A percentile compares a stretch with the other conserved stretches of the same genome.
phyloP scores from a whole-genome alignment of 768 basidiomycete species.

The Lactarius deliciosus region DNA sequence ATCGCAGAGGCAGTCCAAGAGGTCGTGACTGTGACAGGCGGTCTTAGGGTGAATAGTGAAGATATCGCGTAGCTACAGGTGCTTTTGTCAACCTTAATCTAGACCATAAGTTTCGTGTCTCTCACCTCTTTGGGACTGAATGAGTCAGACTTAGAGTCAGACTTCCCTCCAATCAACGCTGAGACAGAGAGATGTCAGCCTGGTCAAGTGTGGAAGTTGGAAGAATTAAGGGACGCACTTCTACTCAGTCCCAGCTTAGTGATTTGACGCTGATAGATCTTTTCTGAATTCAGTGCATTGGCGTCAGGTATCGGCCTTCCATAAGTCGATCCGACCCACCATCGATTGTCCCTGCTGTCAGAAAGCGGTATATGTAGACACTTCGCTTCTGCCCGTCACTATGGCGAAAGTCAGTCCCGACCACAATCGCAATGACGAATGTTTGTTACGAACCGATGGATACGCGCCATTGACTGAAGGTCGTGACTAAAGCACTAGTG shows the following conservation, averaged over 20 bases:
- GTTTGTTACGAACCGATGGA: conserved; percentile 64
- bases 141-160: conserved; percentile 73
- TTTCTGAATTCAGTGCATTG: conserved; percentile 49
- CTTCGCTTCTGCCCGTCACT: conserved; percentile 94
- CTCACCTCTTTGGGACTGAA: conserved; percentile 82
- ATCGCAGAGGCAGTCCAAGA: conserved; percentile 78
- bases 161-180: conserved; percentile 70
- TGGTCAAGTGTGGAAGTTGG: neutral
- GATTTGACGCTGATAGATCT: conserved; percentile 91
- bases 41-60: conserved; percentile 84
- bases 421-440: conserved; percentile 12
- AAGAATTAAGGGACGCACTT: conserved; percentile 53
- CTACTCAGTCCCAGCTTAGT: conserved; percentile 91
- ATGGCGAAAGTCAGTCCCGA: conserved; percentile 16
- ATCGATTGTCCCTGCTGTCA: conserved; percentile 89
- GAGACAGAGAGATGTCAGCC: conserved; percentile 15
- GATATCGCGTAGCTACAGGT: conserved; percentile 77
- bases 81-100: conserved; percentile 19
- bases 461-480: conserved; percentile 95
- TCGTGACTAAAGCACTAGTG: conserved; percentile 61
- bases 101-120: conserved; percentile 5
- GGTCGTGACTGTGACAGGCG: conserved; percentile 88
- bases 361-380: conserved; percentile 85
- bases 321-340: conserved; percentile 41
- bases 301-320: neutral